Conservation (phyloP, 345 rosid species). For the Gossypium raimondii region DNA sequence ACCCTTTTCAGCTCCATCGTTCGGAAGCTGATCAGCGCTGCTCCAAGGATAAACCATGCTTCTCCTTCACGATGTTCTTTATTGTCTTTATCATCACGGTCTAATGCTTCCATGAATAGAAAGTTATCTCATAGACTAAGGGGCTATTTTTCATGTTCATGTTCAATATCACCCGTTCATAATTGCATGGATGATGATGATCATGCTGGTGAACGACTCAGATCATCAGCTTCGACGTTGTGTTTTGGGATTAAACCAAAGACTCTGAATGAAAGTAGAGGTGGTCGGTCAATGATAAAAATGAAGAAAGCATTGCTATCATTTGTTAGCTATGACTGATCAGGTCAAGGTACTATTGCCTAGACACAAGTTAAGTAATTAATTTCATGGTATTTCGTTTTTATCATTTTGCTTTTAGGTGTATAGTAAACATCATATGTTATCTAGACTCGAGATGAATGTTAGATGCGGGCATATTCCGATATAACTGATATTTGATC, state of each 20-base stretch:
- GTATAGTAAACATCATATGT: too few species aligned
- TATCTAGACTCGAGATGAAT: not conserved
- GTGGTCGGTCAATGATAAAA: slow-evolving; percentile 38
- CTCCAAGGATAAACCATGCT: slow-evolving; percentile 23
- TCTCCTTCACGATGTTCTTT: slow-evolving; percentile 39
- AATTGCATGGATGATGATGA: slow-evolving; percentile 11
- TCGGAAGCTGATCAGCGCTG: not conserved
- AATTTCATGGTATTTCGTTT: not conserved
- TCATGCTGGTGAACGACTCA: slow-evolving; percentile 7
- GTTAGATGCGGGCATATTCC: not conserved
- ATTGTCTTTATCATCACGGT: slow-evolving; percentile 31
- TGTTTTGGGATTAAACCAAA: slow-evolving; percentile 26
- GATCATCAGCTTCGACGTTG: slow-evolving; percentile 32
- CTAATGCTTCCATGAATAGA: slow-evolving; percentile 17
- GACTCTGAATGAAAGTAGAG: slow-evolving; percentile 14
- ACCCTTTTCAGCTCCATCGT: slow-evolving; percentile 21
- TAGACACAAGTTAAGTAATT: not conserved
- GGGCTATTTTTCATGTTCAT: slow-evolving; percentile 26
- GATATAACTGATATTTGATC: not conserved
- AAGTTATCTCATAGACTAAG: not conserved
- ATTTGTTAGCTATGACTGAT: slow-evolving; percentile 33
- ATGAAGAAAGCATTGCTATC: slow-evolving; percentile 45
- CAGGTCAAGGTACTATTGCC: slow-evolving; percentile 10
- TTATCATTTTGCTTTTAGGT: not conserved
- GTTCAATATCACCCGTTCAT: slow-evolving; percentile 25